Conservation (phyloP, 331 rosid species). For the Malus hybrid region DNA sequence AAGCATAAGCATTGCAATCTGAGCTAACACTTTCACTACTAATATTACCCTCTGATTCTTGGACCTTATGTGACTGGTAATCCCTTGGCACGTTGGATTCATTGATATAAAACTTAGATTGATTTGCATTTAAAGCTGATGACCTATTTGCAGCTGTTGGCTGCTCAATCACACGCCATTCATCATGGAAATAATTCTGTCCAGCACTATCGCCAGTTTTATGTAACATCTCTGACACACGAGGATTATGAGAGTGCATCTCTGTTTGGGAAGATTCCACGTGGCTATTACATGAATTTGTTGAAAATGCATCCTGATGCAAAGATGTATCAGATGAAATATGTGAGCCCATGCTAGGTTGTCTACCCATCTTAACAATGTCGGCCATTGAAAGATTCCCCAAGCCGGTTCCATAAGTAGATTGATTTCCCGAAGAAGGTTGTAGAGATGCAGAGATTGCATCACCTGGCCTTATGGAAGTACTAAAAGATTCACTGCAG, state of each 20-base stretch:
- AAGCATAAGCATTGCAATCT: conserved; percentile 21
- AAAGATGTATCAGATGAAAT: conserved; percentile 5
- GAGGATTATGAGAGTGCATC: conserved; percentile 23
- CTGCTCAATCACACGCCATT: conserved; percentile 42
- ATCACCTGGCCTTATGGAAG: conserved; percentile 27
- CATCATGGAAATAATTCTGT: conserved; percentile 29
- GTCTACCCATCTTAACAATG: conserved; percentile 49
- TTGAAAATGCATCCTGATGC: conserved; percentile 21
- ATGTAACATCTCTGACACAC: background rate
- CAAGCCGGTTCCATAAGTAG: conserved; percentile 28
- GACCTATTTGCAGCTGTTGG: conserved; percentile 18
- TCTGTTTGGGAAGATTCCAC: conserved; percentile 28
- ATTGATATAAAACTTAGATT: conserved; percentile 16
- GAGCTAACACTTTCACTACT: conserved; percentile 13
- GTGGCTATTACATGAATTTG: conserved; percentile 11
- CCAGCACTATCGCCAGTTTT: background rate
- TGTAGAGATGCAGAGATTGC: conserved; percentile 18
- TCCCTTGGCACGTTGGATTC: conserved; percentile 21
- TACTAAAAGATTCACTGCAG: conserved; percentile 48
- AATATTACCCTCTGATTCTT: conserved; percentile 18
- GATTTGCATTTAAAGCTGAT: conserved; percentile 11
- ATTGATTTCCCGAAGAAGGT: conserved; percentile 28
- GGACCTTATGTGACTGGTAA: conserved; percentile 22
- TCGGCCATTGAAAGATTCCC: conserved; percentile 65
- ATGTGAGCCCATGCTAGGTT: conserved; percentile 11